Percentiles rank a stretch among this genome's conserved stretches.
These are phyloP conservation scores for Cercospora sp. DNA, from an alignment of 2,329 filamentous ascomycete genomes.

Conservation along the genomic window DNA sequence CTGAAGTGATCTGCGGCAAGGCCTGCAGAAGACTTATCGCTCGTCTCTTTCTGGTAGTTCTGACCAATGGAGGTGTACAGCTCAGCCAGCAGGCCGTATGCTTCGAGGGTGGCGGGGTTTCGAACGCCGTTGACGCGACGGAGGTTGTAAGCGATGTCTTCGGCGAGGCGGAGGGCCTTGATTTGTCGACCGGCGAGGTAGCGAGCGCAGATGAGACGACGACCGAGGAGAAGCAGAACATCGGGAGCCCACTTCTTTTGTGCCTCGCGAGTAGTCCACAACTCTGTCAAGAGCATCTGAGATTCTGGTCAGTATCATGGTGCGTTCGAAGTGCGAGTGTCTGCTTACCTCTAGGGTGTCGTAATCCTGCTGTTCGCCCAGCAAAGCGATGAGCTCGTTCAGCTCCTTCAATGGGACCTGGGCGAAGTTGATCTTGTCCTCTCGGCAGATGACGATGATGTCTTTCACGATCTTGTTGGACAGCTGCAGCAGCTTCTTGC, in stretches of 20 bases:
- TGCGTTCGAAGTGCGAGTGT: background rate
- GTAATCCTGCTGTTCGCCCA: constrained; percentile 52
- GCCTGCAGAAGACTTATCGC: constrained; percentile 38
- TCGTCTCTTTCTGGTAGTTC: constrained; percentile 42
- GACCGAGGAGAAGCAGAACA: constrained; percentile 54
- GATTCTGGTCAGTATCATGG: constrained; percentile 1
- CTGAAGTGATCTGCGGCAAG: constrained; percentile 44
- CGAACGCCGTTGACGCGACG: constrained; percentile 54
- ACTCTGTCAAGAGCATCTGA: constrained; percentile 42
- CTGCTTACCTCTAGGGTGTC: constrained; percentile 46
- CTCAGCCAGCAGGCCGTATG: constrained; percentile 52
- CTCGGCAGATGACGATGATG: constrained; percentile 46
- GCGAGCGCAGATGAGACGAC: constrained; percentile 54
- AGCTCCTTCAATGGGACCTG: constrained; percentile 49
- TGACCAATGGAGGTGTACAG: constrained; percentile 49
- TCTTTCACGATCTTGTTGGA: constrained; percentile 45
- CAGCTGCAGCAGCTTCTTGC: constrained; percentile 41
- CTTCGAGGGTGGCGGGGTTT: constrained; percentile 51
- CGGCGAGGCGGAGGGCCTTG: constrained; percentile 50
- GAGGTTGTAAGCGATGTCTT: constrained; percentile 58
- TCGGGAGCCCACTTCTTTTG: constrained; percentile 49
- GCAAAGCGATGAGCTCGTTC: constrained; percentile 47
- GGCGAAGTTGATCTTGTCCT: constrained; percentile 48
- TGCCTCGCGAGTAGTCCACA: constrained; percentile 51
- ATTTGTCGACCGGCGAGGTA: constrained; percentile 51